These are phyloP conservation scores for Trifolium fragiferum DNA, from an alignment of 306 rosid genomes.

Conservation along the genomic window DNA sequence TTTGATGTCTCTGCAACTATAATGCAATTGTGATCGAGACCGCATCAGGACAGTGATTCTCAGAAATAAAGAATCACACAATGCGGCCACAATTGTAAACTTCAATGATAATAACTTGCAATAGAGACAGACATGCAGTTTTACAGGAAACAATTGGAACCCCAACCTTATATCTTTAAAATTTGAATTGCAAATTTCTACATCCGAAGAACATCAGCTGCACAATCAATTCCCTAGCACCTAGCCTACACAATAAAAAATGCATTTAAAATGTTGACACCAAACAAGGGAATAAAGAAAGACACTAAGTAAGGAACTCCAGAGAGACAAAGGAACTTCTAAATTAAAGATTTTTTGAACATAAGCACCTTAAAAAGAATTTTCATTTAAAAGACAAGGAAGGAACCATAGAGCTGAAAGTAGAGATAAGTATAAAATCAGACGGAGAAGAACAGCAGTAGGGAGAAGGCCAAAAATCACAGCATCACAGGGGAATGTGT, in stretches of 20 bases:
- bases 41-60: neutral
- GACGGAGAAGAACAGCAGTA: neutral
- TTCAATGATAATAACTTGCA: neutral
- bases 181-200: conserved; percentile 44
- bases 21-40: neutral
- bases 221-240: conserved; percentile 48
- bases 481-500: conserved; percentile 9
- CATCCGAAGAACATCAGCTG: conserved; percentile 48
- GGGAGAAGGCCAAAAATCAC: neutral
- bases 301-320: neutral
- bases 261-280: conserved; percentile 27
- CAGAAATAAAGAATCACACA: neutral
- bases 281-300: neutral
- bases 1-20: neutral
- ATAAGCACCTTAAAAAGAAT: neutral
- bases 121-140: neutral
- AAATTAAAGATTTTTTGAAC: neutral
- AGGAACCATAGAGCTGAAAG: neutral
- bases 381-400: neutral
- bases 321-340: neutral
- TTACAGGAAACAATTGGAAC: conserved; percentile 25
- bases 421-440: neutral
- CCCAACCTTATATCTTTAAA: conserved; percentile 43
- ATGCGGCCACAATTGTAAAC: neutral
- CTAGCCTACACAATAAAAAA: conserved; percentile 45